Evolutionary conservation across 2,329 filamentous ascomycete genomes (phyloP).

Genomic region (Gremmenia infestans): DNA sequence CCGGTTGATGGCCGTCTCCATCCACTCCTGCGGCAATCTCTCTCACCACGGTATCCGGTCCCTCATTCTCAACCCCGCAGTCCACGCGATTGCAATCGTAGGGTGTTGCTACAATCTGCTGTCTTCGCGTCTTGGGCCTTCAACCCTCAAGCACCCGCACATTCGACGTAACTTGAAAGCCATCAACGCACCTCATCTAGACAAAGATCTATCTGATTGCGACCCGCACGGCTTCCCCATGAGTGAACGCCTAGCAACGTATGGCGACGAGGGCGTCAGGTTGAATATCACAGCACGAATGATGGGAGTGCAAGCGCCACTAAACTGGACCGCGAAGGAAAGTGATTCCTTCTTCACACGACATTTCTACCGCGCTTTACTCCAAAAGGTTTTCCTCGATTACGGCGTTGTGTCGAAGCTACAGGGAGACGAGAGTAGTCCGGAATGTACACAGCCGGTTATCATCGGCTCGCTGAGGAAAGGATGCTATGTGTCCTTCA

Average conservation of each 20-base stretch:
- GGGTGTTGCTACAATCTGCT: constrained; percentile 98
- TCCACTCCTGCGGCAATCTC: constrained; percentile 97
- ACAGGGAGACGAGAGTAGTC: constrained; percentile 7
- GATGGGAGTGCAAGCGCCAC: constrained; percentile 95
- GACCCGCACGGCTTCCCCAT: constrained; percentile 95
- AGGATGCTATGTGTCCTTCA: constrained; percentile 69
- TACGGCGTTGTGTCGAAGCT: constrained; percentile 64
- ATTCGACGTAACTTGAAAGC: constrained; percentile 65
- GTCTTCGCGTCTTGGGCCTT: constrained; percentile 81
- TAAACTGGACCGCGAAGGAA: constrained; percentile 81
- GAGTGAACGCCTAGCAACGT: constrained; percentile 63
- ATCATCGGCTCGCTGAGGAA: constrained; percentile 85
- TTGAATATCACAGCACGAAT: constrained; percentile 95
- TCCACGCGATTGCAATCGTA: constrained; percentile 88
- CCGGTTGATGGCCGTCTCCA: constrained; percentile 79
- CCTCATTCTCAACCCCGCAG: constrained; percentile 74
- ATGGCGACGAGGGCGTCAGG: constrained; percentile 59
- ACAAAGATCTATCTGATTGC: constrained; percentile 62
- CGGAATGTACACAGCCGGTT: constrained; percentile 65
- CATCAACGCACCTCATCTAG: constrained; percentile 61
- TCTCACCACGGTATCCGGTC: constrained; percentile 90
- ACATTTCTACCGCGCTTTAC: constrained; percentile 85
- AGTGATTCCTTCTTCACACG: constrained; percentile 86
- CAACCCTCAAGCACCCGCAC: constrained; percentile 77
- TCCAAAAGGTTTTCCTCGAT: constrained; percentile 92